Conservation (phyloP, 306 rosid species). For the Boehmeria nivea region DNA sequence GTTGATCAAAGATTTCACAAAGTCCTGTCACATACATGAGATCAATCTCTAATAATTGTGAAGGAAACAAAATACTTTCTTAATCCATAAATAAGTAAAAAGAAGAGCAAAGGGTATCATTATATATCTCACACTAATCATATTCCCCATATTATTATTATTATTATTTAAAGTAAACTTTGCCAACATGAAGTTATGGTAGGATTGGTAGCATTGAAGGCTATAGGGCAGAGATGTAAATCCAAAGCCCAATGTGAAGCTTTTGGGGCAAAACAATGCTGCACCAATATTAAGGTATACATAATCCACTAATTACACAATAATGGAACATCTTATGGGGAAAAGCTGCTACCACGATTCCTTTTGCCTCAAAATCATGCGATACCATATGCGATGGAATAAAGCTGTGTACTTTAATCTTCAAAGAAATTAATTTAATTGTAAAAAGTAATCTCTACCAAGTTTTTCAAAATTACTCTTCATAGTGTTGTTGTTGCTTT, state of each 20-base stretch:
- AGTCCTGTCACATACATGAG: too few relatives aligned
- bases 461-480: too few relatives aligned
- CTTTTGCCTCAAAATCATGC: constrained; percentile 82
- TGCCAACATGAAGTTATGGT: constrained; percentile 42
- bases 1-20: too few relatives aligned
- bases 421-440: neutral
- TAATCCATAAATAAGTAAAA: too few relatives aligned
- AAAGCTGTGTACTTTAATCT: constrained; percentile 33
- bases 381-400: constrained; percentile 46
- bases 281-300: constrained; percentile 50
- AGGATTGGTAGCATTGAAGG: constrained; percentile 16
- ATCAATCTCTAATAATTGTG: too few relatives aligned
- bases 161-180: neutral
- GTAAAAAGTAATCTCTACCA: too few relatives aligned
- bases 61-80: too few relatives aligned
- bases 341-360: constrained; percentile 67
- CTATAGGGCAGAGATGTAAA: constrained; percentile 27
- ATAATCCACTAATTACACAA: constrained; percentile 61
- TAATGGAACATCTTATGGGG: constrained; percentile 45
- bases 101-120: too few relatives aligned
- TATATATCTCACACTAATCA: too few relatives aligned
- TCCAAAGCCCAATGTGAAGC: constrained; percentile 36
- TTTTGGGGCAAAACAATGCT: constrained; percentile 41
- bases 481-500: too few relatives aligned
- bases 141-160: too few relatives aligned